Evolutionary conservation across 2,329 filamentous ascomycete genomes (phyloP).

Genomic region (Alternaria burnsii): DNA sequence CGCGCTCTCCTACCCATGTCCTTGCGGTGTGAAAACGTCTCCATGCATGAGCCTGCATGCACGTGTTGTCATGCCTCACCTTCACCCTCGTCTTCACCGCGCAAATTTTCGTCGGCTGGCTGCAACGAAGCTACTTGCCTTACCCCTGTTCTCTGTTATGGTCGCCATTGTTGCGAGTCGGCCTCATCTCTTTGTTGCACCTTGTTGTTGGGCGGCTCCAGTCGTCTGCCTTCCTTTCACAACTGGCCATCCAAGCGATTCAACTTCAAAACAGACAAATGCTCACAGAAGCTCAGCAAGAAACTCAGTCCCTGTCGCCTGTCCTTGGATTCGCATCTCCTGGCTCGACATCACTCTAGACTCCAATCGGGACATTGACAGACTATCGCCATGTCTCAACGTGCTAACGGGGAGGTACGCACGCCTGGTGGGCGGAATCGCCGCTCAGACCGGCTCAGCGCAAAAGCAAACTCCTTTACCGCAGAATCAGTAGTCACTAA

Average conservation of each 20-base stretch:
- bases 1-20: constrained; percentile 16
- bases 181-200: not conserved
- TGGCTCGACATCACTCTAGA: not conserved
- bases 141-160: constrained; percentile 8
- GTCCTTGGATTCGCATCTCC: not conserved
- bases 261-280: constrained; percentile 3
- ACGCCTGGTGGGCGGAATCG: constrained; percentile 33
- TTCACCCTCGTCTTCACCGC: constrained; percentile 13
- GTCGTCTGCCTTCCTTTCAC: not conserved
- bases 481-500: constrained; percentile 34
- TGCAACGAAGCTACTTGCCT: not conserved
- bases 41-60: constrained; percentile 7
- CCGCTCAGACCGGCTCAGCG: constrained; percentile 41
- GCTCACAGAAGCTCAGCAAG: constrained; percentile 6
- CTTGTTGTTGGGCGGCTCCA: constrained; percentile 2
- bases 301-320: not conserved
- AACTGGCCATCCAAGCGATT: not conserved
- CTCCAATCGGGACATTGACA: not conserved
- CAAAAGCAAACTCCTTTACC: constrained; percentile 38
- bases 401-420: constrained; percentile 30
- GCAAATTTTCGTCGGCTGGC: constrained; percentile 7
- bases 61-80: constrained; percentile 11
- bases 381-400: constrained; percentile 32
- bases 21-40: constrained; percentile 10
- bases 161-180: constrained; percentile 14